Evolutionary conservation across 2,329 filamentous ascomycete species (phyloP).

Genomic region (Aspergillus brasiliensis): DNA sequence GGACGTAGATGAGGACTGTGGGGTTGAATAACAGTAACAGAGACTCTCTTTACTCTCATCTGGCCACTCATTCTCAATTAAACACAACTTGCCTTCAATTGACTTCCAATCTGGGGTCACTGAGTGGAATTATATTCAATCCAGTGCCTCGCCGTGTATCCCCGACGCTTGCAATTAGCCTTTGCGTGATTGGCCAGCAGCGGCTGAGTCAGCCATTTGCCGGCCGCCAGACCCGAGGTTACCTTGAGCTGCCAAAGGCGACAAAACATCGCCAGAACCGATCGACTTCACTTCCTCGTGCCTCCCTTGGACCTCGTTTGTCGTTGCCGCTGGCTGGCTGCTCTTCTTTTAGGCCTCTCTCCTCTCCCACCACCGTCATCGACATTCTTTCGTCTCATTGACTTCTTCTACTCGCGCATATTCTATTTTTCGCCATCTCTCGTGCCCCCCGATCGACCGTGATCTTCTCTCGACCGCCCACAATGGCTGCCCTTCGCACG

Average conservation of each 20-base stretch:
- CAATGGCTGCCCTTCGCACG: slow-evolving; percentile 54
- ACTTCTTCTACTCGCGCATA: background rate
- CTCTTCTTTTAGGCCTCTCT: slow-evolving; percentile 12
- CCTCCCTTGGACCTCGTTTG: slow-evolving; percentile 19
- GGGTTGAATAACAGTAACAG: background rate
- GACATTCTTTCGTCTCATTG: slow-evolving; percentile 6
- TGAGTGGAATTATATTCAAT: slow-evolving; percentile 16
- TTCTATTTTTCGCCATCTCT: slow-evolving; percentile 7
- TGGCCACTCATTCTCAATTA: too few relatives aligned
- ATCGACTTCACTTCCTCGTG: slow-evolving; percentile 15
- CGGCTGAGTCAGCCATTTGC: slow-evolving; percentile 34
- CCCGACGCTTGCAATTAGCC: slow-evolving; percentile 43
- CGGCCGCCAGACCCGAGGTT: slow-evolving; percentile 42
- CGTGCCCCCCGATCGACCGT: slow-evolving; percentile 13
- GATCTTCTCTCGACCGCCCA: slow-evolving; percentile 18
- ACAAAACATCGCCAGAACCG: slow-evolving; percentile 26
- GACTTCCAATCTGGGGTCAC: background rate
- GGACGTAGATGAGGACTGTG: slow-evolving; percentile 3
- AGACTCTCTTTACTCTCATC: too few relatives aligned
- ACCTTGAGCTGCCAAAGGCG: slow-evolving; percentile 23
- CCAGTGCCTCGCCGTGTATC: slow-evolving; percentile 34
- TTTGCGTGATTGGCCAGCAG: slow-evolving; percentile 30
- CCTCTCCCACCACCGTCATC: slow-evolving; percentile 12
- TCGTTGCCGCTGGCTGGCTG: slow-evolving; percentile 26
- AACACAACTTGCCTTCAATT: background rate